Evolutionary conservation across 2,329 filamentous ascomycete species (phyloP).

Genomic region (Clarireedia monteithiana): DNA sequence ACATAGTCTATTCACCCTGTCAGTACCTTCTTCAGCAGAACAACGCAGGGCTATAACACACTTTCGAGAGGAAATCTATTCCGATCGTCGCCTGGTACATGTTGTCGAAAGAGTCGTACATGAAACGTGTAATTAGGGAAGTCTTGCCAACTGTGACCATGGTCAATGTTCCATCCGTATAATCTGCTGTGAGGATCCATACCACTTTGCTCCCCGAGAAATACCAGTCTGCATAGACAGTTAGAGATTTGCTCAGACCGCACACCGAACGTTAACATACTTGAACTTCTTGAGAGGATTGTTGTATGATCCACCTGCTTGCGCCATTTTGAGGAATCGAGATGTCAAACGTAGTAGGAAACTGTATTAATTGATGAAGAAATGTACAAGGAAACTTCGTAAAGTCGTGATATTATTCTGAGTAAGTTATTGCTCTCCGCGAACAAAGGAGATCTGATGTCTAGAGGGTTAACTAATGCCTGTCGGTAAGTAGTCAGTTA

Average conservation of each 20-base stretch:
- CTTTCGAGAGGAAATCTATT: slow-evolving; percentile 98
- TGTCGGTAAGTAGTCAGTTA: slow-evolving; percentile 1
- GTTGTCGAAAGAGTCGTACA: slow-evolving; percentile 99
- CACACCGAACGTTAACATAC: slow-evolving; percentile 40
- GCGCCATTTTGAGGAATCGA: slow-evolving; percentile 58
- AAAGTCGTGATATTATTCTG: not conserved
- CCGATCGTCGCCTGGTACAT: slow-evolving; percentile 99
- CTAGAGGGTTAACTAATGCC: not conserved
- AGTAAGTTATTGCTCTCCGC: slow-evolving; percentile 1
- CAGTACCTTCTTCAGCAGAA: slow-evolving; percentile 10
- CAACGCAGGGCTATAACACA: slow-evolving; percentile 33
- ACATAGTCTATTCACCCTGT: slow-evolving; percentile 70
- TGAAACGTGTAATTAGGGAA: slow-evolving; percentile 96
- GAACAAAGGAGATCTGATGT: slow-evolving; percentile 4
- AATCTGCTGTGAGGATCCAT: slow-evolving; percentile 34
- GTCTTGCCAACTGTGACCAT: slow-evolving; percentile 82
- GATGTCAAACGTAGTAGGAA: not conserved
- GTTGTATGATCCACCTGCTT: slow-evolving; percentile 82
- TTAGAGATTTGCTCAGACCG: slow-evolving; percentile 14
- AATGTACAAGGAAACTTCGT: slow-evolving; percentile 13
- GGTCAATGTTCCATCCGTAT: slow-evolving; percentile 13
- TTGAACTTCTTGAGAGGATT: slow-evolving; percentile 99
- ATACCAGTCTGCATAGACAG: slow-evolving; percentile 64
- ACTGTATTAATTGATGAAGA: slow-evolving; percentile 4
- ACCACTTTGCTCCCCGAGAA: slow-evolving; percentile 98